Evolutionary conservation across 2,329 filamentous ascomycete species (phyloP), one percentile per base, ranked within the genome.

Genomic region (Arachnopeziza araneosa): DNA sequence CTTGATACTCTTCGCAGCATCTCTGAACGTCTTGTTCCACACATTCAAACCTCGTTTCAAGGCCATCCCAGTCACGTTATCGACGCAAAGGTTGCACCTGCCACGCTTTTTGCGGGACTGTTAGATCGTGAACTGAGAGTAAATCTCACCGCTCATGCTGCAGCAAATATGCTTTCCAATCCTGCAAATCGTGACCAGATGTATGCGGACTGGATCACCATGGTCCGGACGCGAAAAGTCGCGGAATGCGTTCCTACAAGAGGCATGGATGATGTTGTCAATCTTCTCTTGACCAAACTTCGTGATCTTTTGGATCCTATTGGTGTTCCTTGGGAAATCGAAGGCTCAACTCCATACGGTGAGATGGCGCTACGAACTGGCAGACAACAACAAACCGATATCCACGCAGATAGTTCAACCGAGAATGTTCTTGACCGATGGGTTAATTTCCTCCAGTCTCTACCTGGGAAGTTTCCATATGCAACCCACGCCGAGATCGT

Each of bases 121-220:
- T 77, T 99, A 21, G 90, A 93, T 70, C 89, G 95, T 55, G 88
- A 95, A 69, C 81, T 98, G 44, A 85, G 93, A 60, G 95, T 97
- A 62, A 99, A 99, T 71, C 83, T 95, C 61, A 91, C 93, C 22
- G 95, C 95, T 1, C 93, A 98, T 71, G 93, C 95, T 1, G 92
- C 93, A 1, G 93, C 93, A 23, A 96, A 95, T 64, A 92, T 96
- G 83, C 81, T 99, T 14, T 91, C 91, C 8, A 91, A 93, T 69
- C 87, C 91, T 21, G 89, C 91, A 52, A 96, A 96, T 72, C 86
- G 95, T 58, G 91, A 95, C 66, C 89, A 95, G 70, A 98, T 99
- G 95, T 97, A 95, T 79, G 80, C 88, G 55, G 95, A 99, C 71
- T 96, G 93, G 87, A 86, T 91, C 50, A 85, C 79, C 1, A 83